A percentile compares a stretch with the other conserved stretches of the same genome.
These are phyloP conservation scores for Metschnikowia dekortorum DNA, from an alignment of 805 yeast genomes.

Conservation along the genomic window DNA sequence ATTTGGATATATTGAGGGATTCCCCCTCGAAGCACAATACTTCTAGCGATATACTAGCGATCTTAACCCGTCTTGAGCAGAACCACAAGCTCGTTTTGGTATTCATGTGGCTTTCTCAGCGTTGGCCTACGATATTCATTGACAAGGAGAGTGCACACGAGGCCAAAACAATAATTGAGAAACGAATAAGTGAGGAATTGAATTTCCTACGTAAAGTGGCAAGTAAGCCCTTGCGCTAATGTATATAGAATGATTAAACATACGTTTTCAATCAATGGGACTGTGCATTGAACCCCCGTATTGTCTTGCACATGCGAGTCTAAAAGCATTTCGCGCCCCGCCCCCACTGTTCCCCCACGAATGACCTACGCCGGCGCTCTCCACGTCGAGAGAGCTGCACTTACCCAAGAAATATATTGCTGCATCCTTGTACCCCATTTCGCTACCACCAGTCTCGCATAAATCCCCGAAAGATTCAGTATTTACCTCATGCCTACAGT, in stretches of 20 bases:
- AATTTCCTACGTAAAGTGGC: constrained; percentile 14
- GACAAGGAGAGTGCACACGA: constrained; percentile 73
- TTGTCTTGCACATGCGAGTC: background rate
- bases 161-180: constrained; percentile 65
- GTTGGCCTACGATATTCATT: constrained; percentile 78
- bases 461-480: background rate
- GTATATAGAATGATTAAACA: background rate
- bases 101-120: constrained; percentile 80
- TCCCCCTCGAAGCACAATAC: constrained; percentile 19
- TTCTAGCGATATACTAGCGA: constrained; percentile 18
- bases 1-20: constrained; percentile 20
- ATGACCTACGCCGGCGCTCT: background rate
- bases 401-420: background rate
- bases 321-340: constrained; percentile 1
- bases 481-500: constrained; percentile 24
- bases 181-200: constrained; percentile 49
- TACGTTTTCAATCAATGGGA: too few relatives aligned
- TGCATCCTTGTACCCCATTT: background rate
- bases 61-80: constrained; percentile 46
- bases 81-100: constrained; percentile 64
- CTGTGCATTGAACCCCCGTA: background rate
- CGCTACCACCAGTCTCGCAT: background rate
- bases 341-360: constrained; percentile 5
- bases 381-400: background rate
- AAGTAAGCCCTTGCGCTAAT: background rate